Evolutionary conservation across 1,284 basidiomycete species (phyloP).

Genomic region (Phellinidium pouzarii): DNA sequence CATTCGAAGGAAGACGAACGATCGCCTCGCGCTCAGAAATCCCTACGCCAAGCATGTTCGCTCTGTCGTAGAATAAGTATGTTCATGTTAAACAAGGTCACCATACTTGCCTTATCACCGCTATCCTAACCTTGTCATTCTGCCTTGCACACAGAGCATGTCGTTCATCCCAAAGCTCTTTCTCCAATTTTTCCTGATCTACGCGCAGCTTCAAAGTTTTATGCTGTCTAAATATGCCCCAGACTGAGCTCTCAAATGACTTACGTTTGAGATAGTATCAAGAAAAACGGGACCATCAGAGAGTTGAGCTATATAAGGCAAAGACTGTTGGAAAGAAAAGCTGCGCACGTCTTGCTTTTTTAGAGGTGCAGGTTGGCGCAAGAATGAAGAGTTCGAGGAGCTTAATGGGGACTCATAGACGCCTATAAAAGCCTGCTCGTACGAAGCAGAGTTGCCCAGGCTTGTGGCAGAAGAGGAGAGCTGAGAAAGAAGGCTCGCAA

Average conservation of each 20-base stretch:
- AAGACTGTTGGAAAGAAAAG: slow-evolving; percentile 57
- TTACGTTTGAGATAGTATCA: slow-evolving; percentile 42
- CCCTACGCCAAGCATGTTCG: slow-evolving; percentile 52
- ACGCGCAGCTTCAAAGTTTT: slow-evolving; percentile 41
- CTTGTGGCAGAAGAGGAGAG: slow-evolving; percentile 35
- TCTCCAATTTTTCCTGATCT: slow-evolving; percentile 62
- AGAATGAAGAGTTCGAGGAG: neutral
- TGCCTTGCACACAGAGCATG: slow-evolving; percentile 52
- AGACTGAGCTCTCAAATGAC: slow-evolving; percentile 15
- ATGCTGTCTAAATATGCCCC: neutral
- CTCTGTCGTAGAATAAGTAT: slow-evolving; percentile 33
- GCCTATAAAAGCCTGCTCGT: slow-evolving; percentile 10
- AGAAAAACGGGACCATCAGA: slow-evolving; percentile 44
- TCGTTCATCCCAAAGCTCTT: slow-evolving; percentile 57
- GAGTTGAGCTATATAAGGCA: slow-evolving; percentile 49
- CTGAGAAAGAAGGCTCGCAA: slow-evolving; percentile 64
- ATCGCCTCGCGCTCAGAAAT: slow-evolving; percentile 65
- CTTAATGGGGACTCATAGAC: slow-evolving; percentile 10
- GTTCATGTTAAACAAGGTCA: neutral
- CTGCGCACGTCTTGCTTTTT: slow-evolving; percentile 35
- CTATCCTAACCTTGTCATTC: slow-evolving; percentile 59
- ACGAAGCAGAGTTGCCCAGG: slow-evolving; percentile 12
- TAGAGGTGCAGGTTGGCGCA: neutral
- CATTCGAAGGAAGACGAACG: slow-evolving; percentile 34
- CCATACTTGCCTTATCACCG: slow-evolving; percentile 51